phyloP scores from a whole-genome alignment of 495 filamentous ascomycete genomes.

The Penicillium nucicola region DNA sequence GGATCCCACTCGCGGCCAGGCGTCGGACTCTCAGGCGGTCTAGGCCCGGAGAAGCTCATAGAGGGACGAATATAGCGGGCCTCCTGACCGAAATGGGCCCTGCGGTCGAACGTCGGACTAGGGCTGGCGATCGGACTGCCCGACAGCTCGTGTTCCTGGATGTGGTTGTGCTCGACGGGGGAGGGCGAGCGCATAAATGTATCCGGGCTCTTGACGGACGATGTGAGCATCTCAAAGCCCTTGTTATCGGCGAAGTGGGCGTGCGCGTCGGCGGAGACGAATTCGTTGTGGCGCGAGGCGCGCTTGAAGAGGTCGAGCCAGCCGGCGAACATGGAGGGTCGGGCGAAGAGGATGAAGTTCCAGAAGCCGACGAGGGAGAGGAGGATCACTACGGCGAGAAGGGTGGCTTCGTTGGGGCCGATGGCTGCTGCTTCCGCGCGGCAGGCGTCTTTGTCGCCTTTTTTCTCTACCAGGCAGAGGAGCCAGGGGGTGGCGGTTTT shows the following conservation, averaged over 20 bases:
- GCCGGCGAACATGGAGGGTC: constrained; percentile 76
- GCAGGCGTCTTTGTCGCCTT: constrained; percentile 65
- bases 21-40: constrained; percentile 41
- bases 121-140: constrained; percentile 15
- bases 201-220: constrained; percentile 40
- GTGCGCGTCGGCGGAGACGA: constrained; percentile 82
- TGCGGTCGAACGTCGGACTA: constrained; percentile 31
- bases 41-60: constrained; percentile 58
- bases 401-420: constrained; percentile 66
- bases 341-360: constrained; percentile 75
- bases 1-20: constrained; percentile 39
- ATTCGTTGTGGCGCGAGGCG: constrained; percentile 58
- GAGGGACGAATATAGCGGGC: constrained; percentile 53
- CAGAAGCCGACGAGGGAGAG: constrained; percentile 84
- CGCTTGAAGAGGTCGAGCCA: constrained; percentile 68
- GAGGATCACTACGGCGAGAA: constrained; percentile 77
- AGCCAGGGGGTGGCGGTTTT: constrained; percentile 63
- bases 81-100: constrained; percentile 47
- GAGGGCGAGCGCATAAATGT: constrained; percentile 42
- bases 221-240: constrained; percentile 79
- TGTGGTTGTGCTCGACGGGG: constrained; percentile 12
- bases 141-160: constrained; percentile 9
- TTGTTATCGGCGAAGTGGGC: constrained; percentile 59
- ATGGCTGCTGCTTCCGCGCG: constrained; percentile 46
- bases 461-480: constrained; percentile 58